Evolutionary conservation across 805 yeast species (phyloP).

Genomic region (Barnettozyma populi): DNA sequence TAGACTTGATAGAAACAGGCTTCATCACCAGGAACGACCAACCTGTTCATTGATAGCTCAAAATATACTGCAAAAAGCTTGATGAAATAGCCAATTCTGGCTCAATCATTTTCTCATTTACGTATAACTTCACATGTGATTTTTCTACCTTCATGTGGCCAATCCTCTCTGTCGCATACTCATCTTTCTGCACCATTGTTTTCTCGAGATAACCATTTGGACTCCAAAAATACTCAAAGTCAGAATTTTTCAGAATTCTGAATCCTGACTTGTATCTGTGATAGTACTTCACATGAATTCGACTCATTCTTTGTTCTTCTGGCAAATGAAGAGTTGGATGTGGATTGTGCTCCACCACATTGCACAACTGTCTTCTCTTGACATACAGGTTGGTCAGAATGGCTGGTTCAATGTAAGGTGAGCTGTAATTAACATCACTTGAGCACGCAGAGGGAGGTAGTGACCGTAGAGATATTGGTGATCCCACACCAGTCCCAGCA

Average conservation of each 20-base stretch:
- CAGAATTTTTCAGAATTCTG: slow-evolving; percentile 6
- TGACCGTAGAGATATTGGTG: not conserved
- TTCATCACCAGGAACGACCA: slow-evolving; percentile 17
- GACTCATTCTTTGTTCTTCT: slow-evolving; percentile 4
- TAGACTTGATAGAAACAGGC: slow-evolving; percentile 32
- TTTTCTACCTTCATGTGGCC: slow-evolving; percentile 7
- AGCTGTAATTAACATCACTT: not conserved
- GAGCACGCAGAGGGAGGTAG: not conserved
- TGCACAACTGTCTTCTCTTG: slow-evolving; percentile 1
- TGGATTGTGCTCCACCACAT: slow-evolving; percentile 4
- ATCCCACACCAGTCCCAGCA: not conserved
- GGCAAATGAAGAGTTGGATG: slow-evolving; percentile 2
- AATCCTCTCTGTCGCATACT: slow-evolving; percentile 13
- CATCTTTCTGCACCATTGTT: slow-evolving; percentile 1
- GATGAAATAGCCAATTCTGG: slow-evolving; percentile 11
- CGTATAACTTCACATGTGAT: slow-evolving; percentile 3
- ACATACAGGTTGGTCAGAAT: slow-evolving; percentile 6
- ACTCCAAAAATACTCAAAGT: slow-evolving; percentile 15
- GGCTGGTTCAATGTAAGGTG: slow-evolving; percentile 18
- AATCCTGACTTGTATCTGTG: slow-evolving; percentile 5
- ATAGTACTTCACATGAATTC: slow-evolving; percentile 4
- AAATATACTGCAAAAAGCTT: slow-evolving; percentile 12
- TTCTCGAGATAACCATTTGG: slow-evolving; percentile 21
- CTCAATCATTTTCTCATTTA: slow-evolving; percentile 15
- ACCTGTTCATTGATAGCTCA: not conserved